These are phyloP conservation scores for Irpex lacteus DNA, from an alignment of 1,284 basidiomycete species.

Conservation along the genomic window DNA sequence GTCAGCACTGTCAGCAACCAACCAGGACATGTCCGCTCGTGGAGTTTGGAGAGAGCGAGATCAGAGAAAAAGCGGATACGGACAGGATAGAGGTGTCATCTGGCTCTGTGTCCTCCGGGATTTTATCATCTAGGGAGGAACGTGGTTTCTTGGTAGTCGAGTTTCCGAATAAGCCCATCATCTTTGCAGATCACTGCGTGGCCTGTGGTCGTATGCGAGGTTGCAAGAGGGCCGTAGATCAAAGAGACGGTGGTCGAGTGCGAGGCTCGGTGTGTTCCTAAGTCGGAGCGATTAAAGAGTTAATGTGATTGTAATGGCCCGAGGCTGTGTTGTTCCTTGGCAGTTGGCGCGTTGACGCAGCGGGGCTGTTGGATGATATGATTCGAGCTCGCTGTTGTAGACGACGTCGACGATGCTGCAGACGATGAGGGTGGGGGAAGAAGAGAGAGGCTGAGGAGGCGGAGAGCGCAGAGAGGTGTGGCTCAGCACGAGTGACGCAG, in stretches of 20 bases:
- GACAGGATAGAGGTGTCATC: conserved; percentile 84
- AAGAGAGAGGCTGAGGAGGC: not conserved
- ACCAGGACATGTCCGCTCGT: conserved; percentile 23
- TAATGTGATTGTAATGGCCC: not conserved
- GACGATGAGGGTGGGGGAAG: not conserved
- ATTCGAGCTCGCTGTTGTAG: not conserved
- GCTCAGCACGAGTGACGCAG: not conserved
- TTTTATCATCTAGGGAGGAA: conserved; percentile 57
- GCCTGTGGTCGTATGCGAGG: not conserved
- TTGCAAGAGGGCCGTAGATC: not conserved
- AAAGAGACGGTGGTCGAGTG: not conserved
- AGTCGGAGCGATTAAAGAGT: not conserved
- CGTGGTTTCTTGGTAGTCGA: conserved; percentile 63
- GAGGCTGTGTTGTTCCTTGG: conserved; percentile 1
- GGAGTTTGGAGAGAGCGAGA: conserved; percentile 21
- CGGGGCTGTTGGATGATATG: not conserved
- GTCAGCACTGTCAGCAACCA: conserved; percentile 14
- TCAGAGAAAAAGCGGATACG: conserved; percentile 34
- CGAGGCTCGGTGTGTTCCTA: not conserved
- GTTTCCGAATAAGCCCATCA: conserved; percentile 78
- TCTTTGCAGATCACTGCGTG: conserved; percentile 30
- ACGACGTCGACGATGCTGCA: not conserved
- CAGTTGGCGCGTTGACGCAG: not conserved
- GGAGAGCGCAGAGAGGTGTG: not conserved
- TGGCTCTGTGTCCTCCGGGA: conserved; percentile 74